These are phyloP conservation scores for Phialocephala subalpina DNA, from an alignment of 2,329 filamentous ascomycete species.

Conservation along the genomic window DNA sequence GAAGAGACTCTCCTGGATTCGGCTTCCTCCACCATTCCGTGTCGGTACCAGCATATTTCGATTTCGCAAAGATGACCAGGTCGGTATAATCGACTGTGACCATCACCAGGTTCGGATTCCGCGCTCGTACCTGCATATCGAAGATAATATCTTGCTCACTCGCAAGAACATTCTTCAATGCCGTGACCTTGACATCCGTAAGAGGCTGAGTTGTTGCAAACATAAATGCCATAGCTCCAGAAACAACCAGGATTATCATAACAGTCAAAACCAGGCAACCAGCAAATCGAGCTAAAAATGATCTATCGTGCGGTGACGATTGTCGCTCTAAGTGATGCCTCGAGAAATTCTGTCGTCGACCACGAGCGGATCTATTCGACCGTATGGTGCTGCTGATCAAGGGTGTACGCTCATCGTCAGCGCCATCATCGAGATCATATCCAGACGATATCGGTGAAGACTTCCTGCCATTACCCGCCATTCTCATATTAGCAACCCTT, in stretches of 20 bases:
- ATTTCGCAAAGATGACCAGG: constrained; percentile 93
- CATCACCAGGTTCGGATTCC: constrained; percentile 92
- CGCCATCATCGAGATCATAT: constrained; percentile 86
- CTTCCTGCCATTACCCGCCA: constrained; percentile 57
- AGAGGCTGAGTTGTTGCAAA: constrained; percentile 92
- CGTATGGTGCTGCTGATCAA: constrained; percentile 69
- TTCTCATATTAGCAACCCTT: constrained; percentile 58
- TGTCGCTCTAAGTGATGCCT: constrained; percentile 78
- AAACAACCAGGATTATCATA: constrained; percentile 81
- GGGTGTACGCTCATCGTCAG: constrained; percentile 89
- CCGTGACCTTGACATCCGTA: constrained; percentile 77
- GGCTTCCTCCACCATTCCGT: constrained; percentile 60
- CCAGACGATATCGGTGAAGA: constrained; percentile 67
- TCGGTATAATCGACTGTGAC: constrained; percentile 88
- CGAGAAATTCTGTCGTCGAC: constrained; percentile 60
- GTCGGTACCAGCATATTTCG: constrained; percentile 81
- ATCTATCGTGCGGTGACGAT: constrained; percentile 67
- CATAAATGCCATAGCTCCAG: constrained; percentile 88
- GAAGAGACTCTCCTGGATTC: constrained; percentile 17
- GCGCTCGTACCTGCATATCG: constrained; percentile 84
- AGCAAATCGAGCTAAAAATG: constrained; percentile 78
- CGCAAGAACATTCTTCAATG: constrained; percentile 88
- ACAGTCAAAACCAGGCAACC: constrained; percentile 86
- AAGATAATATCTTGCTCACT: constrained; percentile 96
- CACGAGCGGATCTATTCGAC: constrained; percentile 64